Evolutionary conservation across 805 yeast species (phyloP).

Genomic region (Nakazawaea wyomingensis): DNA sequence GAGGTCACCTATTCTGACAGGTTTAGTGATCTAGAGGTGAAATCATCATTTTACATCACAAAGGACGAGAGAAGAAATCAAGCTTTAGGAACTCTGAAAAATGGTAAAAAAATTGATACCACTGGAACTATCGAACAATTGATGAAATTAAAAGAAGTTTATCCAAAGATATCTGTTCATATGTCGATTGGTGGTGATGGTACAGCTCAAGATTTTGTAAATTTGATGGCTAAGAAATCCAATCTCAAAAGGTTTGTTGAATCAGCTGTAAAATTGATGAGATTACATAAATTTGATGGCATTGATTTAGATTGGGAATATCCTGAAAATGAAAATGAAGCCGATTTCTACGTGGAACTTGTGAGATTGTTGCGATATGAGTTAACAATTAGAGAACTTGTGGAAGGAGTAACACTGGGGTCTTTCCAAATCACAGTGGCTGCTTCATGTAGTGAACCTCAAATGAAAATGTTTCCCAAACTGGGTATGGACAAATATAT

Average conservation of each 20-base stretch:
- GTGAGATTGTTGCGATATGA: conserved; percentile 33
- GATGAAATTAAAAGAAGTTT: conserved; percentile 20
- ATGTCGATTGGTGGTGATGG: conserved; percentile 85
- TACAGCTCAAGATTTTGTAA: conserved; percentile 35
- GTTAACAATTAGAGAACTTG: conserved; percentile 34
- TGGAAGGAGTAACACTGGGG: conserved; percentile 13
- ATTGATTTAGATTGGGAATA: conserved; percentile 95
- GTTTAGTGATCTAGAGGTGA: conserved; percentile 56
- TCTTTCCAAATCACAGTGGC: conserved; percentile 62
- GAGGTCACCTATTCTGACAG: conserved; percentile 49
- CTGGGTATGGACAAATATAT: conserved; percentile 52
- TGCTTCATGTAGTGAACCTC: conserved; percentile 59
- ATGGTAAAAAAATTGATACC: background rate
- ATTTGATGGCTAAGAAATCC: conserved; percentile 19
- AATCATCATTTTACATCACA: conserved; percentile 14
- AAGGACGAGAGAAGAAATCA: background rate
- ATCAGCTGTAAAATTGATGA: conserved; percentile 42
- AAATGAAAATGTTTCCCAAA: conserved; percentile 39
- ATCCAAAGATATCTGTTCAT: conserved; percentile 42
- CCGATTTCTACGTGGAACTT: conserved; percentile 37
- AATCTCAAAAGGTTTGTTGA: conserved; percentile 41
- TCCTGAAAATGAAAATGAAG: conserved; percentile 49
- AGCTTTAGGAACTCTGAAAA: background rate
- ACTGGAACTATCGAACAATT: conserved; percentile 27
- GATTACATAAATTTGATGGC: conserved; percentile 73